Evolutionary conservation across 1,284 basidiomycete genomes (phyloP), one percentile per base, ranked within the genome.

Genomic region (Malassezia sp.): DNA sequence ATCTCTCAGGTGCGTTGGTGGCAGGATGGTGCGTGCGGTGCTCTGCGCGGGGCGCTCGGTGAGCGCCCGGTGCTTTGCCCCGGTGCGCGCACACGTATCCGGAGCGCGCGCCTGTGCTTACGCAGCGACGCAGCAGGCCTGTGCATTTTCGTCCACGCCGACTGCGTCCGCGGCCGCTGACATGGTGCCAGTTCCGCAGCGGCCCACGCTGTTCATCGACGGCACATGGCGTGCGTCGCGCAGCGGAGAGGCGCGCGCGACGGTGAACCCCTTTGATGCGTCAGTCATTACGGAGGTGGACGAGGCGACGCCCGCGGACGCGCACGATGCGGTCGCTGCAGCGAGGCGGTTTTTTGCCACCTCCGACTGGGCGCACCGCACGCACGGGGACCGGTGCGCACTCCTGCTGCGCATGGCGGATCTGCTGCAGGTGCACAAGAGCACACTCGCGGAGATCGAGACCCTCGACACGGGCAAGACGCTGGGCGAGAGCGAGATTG

Each of bases 401-500:
- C 49, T 62, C 12, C 57, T 70, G 4, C 31, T 32, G 1, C 50
- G 49, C 20, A 54, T 65, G 17, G 67, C 67, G 15, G 61, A 61
- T 14, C 56, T 67, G 9, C 49, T 70, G 31, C 65, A 68, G 38
- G 48, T 54, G 36, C 55, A 67, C 55, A 59, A 60, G 42, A 42
- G 51, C 9, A 42, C 53, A 10, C 49, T 70, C 4, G 58, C 63
- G 33, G 42, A 61, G 32, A 61, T 67, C 43, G 67, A 70, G 38
- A 59, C 56, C n/a, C 45, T 53, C 14, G 67, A 70, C 46, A 68
- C 67, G 17, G 67, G 67, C 37, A 70, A 70, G 56, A 67, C 67
- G 28, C 41, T 67, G 2, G 54, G 52, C 27, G 67, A 70, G 40
- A 56, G 54, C 45, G 52, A 61, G 24, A 58, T 59, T 12, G 67